Evolutionary conservation across 345 rosid genomes (phyloP), one percentile per base, ranked within the genome.

Genomic region (Jatropha curcas): DNA sequence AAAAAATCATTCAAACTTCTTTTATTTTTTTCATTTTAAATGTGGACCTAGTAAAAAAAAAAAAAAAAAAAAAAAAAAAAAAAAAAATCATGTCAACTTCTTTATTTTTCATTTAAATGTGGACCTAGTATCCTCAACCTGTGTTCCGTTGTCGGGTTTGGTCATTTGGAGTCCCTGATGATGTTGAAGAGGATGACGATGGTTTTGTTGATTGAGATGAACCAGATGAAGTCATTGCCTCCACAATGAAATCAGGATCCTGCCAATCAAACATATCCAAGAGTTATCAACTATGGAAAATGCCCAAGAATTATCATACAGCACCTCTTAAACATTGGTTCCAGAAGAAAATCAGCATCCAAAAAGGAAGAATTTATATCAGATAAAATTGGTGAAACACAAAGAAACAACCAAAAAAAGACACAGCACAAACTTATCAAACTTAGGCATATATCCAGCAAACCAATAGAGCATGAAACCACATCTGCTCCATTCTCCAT

Each of bases 241-340:
- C 99, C 43, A 93, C 99, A 71, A 91, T 75, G 73, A 91, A 79
- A 70, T 88, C 98, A 80, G 92, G 87, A 81, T 93, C 99, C 99
- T 95, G 85, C 62, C 71, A 71, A 67, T 67, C 4, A 63, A 67
- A 76, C 41, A 22, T 20, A 34, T 12, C 31, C 24, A 27, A n/a
- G 8, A 7, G 24, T 59, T 65, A 71, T 70, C 60, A 65, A 7
- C 59, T n/a, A 20, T 31, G 22, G 24, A 2, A 19, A 6, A 48
- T 22, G 25, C 35, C 16, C 8, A 45, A 48, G 51, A 7, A 27
- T 4, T 22, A 60, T 8, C 31, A 31, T 61, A 30, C 58, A 60
- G 50, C 19, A 24, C 22, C 67, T 43, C 48, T 2, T 16, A 50
- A 8, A 33, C 4, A 61, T 14, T 60, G 37, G 31, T 2, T 51